A percentile compares a stretch with the other conserved stretches of the same genome.
These are phyloP conservation scores for Brassica balearica DNA, from an alignment of 441 rosid species.

Conservation along the genomic window DNA sequence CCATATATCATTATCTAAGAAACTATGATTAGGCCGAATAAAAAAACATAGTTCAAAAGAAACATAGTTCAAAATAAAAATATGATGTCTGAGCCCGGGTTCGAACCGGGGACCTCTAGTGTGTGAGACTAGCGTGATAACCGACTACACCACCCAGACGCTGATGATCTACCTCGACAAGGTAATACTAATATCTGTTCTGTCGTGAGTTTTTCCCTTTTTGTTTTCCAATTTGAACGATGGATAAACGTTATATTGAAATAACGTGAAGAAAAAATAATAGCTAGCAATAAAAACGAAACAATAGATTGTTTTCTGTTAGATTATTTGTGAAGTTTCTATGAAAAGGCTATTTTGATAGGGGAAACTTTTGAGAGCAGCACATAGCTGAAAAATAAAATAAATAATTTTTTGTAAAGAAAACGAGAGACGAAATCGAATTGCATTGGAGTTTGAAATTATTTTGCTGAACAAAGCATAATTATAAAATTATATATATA, in stretches of 20 bases:
- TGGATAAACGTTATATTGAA: background rate
- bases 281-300: background rate
- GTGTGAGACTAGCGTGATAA: constrained; percentile 99
- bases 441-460: constrained; percentile 5
- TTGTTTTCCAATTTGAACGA: background rate
- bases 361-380: background rate
- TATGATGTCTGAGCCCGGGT: background rate
- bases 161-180: too few species aligned
- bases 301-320: background rate
- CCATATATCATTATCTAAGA: background rate
- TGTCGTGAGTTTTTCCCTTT: background rate
- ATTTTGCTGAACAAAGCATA: background rate
- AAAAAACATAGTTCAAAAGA: background rate
- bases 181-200: too few species aligned
- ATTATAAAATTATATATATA: too few species aligned
- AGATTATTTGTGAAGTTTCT: background rate
- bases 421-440: constrained; percentile 31
- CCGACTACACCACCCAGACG: constrained; percentile 98
- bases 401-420: background rate
- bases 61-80: background rate
- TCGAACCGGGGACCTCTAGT: constrained; percentile 82
- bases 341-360: background rate
- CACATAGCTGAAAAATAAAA: background rate
- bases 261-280: background rate
- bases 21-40: background rate